Evolutionary conservation across 768 basidiomycete species (phyloP).

Genomic region (Kwoniella pini): DNA sequence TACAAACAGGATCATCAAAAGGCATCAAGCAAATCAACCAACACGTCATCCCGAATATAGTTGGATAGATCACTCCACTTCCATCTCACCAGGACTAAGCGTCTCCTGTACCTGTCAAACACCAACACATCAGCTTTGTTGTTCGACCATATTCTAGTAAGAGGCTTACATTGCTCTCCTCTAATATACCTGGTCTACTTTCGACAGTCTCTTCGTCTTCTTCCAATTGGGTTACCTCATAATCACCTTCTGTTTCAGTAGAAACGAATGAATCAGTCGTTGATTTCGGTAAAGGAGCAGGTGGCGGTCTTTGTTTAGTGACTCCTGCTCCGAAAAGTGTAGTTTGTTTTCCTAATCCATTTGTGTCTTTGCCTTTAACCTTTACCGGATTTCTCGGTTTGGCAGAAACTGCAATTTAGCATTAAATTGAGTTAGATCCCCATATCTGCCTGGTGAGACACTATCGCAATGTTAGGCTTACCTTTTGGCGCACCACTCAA

Average conservation of each 20-base stretch:
- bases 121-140: no score
- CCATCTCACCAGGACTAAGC: slow-evolving; percentile 32
- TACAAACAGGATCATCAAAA: no score
- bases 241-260: slow-evolving; percentile 21
- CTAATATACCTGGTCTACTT: slow-evolving; percentile 15
- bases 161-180: slow-evolving; percentile 25
- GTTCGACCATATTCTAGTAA: no score
- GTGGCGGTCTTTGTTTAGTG: slow-evolving; percentile 20
- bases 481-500: slow-evolving; percentile 32
- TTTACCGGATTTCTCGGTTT: slow-evolving; percentile 12
- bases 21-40: no score
- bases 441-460: neutral
- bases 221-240: slow-evolving; percentile 13
- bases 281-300: slow-evolving; percentile 8
- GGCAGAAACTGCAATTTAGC: neutral
- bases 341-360: slow-evolving; percentile 36
- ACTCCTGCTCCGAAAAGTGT: slow-evolving; percentile 33
- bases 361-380: slow-evolving; percentile 13
- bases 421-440: neutral
- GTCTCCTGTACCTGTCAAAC: slow-evolving; percentile 33
- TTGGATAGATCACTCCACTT: slow-evolving; percentile 16
- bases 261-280: slow-evolving; percentile 21
- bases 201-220: slow-evolving; percentile 28
- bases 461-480: slow-evolving; percentile 11
- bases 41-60: no score